A percentile compares a stretch with the other conserved stretches of the same genome.
These are phyloP conservation scores for Alnus glutinosa DNA, from an alignment of 306 rosid species.

Conservation along the genomic window DNA sequence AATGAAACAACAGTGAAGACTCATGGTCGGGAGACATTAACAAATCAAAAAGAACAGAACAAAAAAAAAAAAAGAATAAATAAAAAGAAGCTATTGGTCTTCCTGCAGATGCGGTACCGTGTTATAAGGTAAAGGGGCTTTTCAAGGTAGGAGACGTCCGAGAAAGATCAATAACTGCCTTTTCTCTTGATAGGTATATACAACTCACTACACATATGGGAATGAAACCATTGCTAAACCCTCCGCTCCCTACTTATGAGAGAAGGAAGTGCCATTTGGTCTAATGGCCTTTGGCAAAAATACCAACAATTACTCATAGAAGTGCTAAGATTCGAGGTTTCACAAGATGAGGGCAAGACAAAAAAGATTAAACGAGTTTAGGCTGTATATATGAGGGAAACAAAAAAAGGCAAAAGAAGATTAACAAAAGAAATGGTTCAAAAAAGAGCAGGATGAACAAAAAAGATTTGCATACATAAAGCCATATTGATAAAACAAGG, in stretches of 20 bases:
- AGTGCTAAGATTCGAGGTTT: not conserved
- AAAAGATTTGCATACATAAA: not conserved
- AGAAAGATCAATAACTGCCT: not conserved
- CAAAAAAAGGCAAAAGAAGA: not conserved
- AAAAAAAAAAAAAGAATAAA: not conserved
- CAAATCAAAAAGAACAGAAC: not conserved
- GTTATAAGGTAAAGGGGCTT: not conserved
- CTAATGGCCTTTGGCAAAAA: not conserved
- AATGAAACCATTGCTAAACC: not conserved
- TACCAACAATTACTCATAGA: not conserved
- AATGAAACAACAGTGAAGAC: conserved; percentile 1
- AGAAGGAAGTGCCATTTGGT: not conserved
- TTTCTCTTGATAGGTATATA: not conserved
- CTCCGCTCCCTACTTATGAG: not conserved
- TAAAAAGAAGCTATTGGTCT: not conserved
- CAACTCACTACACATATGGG: not conserved
- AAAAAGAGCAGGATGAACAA: not conserved
- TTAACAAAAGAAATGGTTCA: not conserved
- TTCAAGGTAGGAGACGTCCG: not conserved
- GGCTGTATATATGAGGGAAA: not conserved
- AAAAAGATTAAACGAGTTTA: not conserved
- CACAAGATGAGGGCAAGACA: not conserved
- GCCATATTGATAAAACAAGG: not conserved
- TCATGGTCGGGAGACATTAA: not conserved
- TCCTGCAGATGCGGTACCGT: not conserved